Base-by-base conservation (phyloP, 139 green algal genomes). In the Auxenochlorella pyrenoidosa region DNA sequence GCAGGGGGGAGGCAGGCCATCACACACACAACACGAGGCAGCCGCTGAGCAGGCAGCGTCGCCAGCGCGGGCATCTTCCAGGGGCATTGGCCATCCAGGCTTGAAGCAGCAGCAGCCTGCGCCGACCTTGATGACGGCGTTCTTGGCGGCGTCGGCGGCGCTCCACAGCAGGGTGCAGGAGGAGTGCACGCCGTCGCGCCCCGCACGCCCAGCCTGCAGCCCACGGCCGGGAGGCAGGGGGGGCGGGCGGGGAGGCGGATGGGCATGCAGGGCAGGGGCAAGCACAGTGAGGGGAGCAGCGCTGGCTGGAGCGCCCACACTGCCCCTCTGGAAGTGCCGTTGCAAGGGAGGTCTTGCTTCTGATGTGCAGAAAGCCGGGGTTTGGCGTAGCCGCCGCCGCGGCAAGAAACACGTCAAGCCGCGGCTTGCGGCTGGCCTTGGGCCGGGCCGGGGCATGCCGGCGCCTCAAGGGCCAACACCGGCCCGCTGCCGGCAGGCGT, bases 101-200 rank as follows among this genome's bases (percentile, higher is more conserved):
- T n/a, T n/a, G n/a, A n/a, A n/a, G n/a, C n/a, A n/a, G 41, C 10
- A 40, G 15, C 41, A 36, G 30, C 41, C 75, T 10, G 43, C 47
- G 41, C 47, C 5, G 26, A 77, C 80, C 76, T 88, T 89, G 82
- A 93, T 89, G 40, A 85, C 58, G 4, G 84, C 71, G 24, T 91
- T 87, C 34, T 90, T 91, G 76, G 80, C 58, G 8, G 86, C 88
- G 80, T 94, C 90, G 26, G 40, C 82, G 5, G 84, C 58, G n/a
- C 44, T 78, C 92, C 92, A 95, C 65, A 93, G 71, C 78, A 95
- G 83, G 47, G 83, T 65, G 87, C 93, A 95, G 24, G 71, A 28
- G 16, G 91, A 84, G 3, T 79, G 89, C 90, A 93, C 68, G 36
- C 92, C 92, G 83, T 94, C 92, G 40, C 92, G 82, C 21, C 92